These are phyloP conservation scores for Zymoseptoria crescenta DNA, from an alignment of 2,329 filamentous ascomycete genomes.

Conservation along the genomic window DNA sequence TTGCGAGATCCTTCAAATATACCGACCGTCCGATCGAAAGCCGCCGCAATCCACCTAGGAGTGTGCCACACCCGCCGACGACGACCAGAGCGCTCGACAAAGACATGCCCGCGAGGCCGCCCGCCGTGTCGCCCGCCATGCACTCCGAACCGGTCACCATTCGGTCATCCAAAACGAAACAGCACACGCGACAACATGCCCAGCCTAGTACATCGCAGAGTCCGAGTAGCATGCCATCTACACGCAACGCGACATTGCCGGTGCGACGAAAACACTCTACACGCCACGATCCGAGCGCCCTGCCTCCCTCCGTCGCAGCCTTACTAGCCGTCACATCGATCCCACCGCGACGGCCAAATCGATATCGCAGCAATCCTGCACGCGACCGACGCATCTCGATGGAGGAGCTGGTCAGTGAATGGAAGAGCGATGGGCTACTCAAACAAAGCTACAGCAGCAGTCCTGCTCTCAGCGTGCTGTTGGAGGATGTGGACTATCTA, in stretches of 20 bases:
- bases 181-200: conserved; percentile 26
- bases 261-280: conserved; percentile 17
- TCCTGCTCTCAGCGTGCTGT: conserved; percentile 44
- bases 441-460: conserved; percentile 25
- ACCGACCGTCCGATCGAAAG: conserved; percentile 15
- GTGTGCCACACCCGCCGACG: conserved; percentile 4
- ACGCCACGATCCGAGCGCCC: conserved; percentile 35
- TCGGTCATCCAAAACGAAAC: conserved; percentile 29
- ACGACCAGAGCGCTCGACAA: not conserved
- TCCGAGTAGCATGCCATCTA: conserved; percentile 18
- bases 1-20: conserved; percentile 40
- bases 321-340: conserved; percentile 54
- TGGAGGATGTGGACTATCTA: conserved; percentile 44
- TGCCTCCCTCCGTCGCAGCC: conserved; percentile 50
- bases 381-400: conserved; percentile 43
- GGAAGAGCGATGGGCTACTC: conserved; percentile 40
- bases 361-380: conserved; percentile 34
- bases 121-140: conserved; percentile 2
- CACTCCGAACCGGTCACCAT: conserved; percentile 35
- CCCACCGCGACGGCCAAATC: conserved; percentile 40
- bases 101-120: conserved; percentile 12
- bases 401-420: conserved; percentile 49
- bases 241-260: conserved; percentile 12
- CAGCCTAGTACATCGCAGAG: conserved; percentile 12
- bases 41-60: not conserved